phyloP scores from a whole-genome alignment of 139 green algal species.

The Picochlorum sp. region DNA sequence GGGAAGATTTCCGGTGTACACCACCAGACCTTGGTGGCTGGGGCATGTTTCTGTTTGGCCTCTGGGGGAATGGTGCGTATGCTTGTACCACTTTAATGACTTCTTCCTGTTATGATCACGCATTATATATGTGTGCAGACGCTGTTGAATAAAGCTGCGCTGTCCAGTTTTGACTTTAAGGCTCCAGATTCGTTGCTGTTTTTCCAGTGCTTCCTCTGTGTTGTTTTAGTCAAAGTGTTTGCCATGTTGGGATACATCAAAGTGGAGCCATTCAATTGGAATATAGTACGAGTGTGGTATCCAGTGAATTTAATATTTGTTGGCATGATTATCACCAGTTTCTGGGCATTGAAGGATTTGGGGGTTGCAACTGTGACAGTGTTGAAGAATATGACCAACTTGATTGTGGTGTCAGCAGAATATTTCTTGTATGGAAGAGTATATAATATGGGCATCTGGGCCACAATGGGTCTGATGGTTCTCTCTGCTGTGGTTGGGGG shows the following conservation, averaged over 20 bases:
- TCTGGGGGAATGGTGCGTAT: slow-evolving; percentile 13
- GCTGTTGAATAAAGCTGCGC: slow-evolving; percentile 41
- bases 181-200: slow-evolving; percentile 64
- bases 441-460: slow-evolving; percentile 57
- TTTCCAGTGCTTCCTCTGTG: slow-evolving; percentile 70
- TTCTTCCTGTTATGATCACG: background rate
- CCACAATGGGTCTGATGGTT: slow-evolving; percentile 69
- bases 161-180: slow-evolving; percentile 69
- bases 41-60: slow-evolving; percentile 11
- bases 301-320: slow-evolving; percentile 94
- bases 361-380: slow-evolving; percentile 67
- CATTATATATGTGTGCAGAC: background rate
- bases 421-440: slow-evolving; percentile 62
- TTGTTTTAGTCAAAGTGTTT: slow-evolving; percentile 52
- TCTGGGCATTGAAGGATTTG: slow-evolving; percentile 66
- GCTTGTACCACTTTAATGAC: background rate
- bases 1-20: background rate
- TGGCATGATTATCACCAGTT: slow-evolving; percentile 73
- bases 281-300: slow-evolving; percentile 50
- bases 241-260: slow-evolving; percentile 42
- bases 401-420: slow-evolving; percentile 76
- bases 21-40: slow-evolving; percentile 4
- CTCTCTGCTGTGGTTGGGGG: slow-evolving; percentile 63
- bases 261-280: slow-evolving; percentile 54
- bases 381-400: slow-evolving; percentile 90